Evolutionary conservation across 768 basidiomycete genomes (phyloP).

Genomic region (Termitomyces sp.): DNA sequence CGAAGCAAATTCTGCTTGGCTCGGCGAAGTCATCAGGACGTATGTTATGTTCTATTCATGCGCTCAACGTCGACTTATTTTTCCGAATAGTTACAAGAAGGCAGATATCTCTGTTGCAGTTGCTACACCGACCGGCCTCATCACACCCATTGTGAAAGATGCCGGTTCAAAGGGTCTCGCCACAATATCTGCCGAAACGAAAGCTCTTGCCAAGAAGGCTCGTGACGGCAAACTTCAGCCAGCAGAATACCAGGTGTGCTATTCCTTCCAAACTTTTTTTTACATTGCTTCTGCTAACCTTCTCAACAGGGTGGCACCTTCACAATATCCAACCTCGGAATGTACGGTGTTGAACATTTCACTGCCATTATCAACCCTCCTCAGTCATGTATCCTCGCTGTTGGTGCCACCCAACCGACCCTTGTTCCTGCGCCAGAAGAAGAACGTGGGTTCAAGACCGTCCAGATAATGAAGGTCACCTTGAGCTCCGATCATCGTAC

Average conservation of each 20-base stretch:
- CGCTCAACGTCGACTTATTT: background rate
- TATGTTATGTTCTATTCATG: slow-evolving; percentile 35
- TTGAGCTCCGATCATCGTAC: slow-evolving; percentile 93
- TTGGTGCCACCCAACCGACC: slow-evolving; percentile 83
- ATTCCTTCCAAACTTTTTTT: background rate
- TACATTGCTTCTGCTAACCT: background rate
- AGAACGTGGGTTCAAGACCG: slow-evolving; percentile 92
- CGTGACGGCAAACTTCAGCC: slow-evolving; percentile 95
- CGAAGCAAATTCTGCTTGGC: slow-evolving; percentile 97
- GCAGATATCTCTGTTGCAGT: slow-evolving; percentile 97
- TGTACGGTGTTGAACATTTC: slow-evolving; percentile 94
- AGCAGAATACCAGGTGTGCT: slow-evolving; percentile 84
- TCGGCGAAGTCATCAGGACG: slow-evolving; percentile 94
- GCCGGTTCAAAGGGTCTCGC: slow-evolving; percentile 91
- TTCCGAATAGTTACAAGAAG: slow-evolving; percentile 72
- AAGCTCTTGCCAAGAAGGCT: slow-evolving; percentile 90
- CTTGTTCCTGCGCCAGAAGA: slow-evolving; percentile 83
- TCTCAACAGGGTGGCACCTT: slow-evolving; percentile 83
- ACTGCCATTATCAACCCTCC: slow-evolving; percentile 99
- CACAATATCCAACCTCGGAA: slow-evolving; percentile 98
- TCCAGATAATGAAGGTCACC: slow-evolving; percentile 92
- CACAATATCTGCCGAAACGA: slow-evolving; percentile 87
- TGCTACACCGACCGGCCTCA: slow-evolving; percentile 91
- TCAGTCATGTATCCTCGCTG: slow-evolving; percentile 95
- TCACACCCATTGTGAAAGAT: slow-evolving; percentile 96